A percentile compares a stretch with the other conserved stretches of the same genome.
These are phyloP conservation scores for Tricholoma sp. DNA, from an alignment of 768 basidiomycete species.

Conservation along the genomic window DNA sequence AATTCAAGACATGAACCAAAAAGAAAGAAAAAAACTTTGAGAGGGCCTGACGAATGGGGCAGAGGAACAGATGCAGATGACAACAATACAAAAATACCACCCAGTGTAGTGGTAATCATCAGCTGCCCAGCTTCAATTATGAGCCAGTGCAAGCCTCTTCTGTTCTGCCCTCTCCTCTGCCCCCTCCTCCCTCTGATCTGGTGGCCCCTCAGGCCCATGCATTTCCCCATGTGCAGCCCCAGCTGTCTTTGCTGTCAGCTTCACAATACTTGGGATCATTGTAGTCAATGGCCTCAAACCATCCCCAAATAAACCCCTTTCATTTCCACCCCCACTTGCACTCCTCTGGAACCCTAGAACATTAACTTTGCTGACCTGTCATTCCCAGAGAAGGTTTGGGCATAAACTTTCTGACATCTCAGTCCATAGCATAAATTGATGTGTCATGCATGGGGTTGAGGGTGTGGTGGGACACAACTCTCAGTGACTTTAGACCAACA, in stretches of 20 bases:
- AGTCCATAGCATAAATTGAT: constrained; percentile 75
- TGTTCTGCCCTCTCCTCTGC: constrained; percentile 36
- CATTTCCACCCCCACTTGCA: constrained; percentile 15
- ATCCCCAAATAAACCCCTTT: constrained; percentile 13
- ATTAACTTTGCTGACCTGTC: constrained; percentile 56
- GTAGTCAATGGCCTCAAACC: constrained; percentile 18
- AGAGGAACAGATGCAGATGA: no score
- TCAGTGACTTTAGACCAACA: no score
- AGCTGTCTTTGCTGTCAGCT: constrained; percentile 33
- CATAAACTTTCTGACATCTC: constrained; percentile 85
- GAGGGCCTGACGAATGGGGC: no score
- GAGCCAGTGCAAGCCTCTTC: constrained; percentile 41
- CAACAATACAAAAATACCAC: constrained; percentile 36
- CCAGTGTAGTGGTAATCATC: constrained; percentile 63
- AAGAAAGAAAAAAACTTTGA: background rate
- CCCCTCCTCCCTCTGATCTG: constrained; percentile 12
- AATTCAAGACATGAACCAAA: no score
- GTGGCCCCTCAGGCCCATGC: background rate
- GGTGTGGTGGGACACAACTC: constrained; percentile 56
- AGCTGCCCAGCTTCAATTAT: constrained; percentile 60
- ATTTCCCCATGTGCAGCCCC: constrained; percentile 16
- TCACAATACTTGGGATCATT: constrained; percentile 34
- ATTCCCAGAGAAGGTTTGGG: constrained; percentile 76
- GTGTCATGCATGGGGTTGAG: constrained; percentile 80
- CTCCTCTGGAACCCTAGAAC: constrained; percentile 31